Percentiles rank a stretch among this genome's conserved stretches.
These are phyloP conservation scores for Zasmidium angulare DNA, from an alignment of 2,329 filamentous ascomycete species.

Conservation along the genomic window DNA sequence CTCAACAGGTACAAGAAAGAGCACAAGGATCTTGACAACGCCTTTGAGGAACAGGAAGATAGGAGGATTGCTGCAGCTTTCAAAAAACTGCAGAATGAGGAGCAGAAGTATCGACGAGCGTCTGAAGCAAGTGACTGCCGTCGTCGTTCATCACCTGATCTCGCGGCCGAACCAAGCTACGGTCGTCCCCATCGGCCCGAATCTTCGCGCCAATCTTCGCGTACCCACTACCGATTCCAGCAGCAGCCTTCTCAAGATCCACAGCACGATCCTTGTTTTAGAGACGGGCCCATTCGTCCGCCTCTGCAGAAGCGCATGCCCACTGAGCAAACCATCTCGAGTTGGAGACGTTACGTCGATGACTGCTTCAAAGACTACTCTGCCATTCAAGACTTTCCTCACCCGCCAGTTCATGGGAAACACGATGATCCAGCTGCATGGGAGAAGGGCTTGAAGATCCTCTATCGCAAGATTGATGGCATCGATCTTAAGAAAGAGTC, in stretches of 20 bases:
- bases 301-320: not conserved
- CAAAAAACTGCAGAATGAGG: not conserved
- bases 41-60: not conserved
- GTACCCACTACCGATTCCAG: not conserved
- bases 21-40: not conserved
- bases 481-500: conserved; percentile 3
- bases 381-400: conserved; percentile 4
- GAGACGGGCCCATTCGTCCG: not conserved
- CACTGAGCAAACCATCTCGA: not conserved
- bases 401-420: not conserved
- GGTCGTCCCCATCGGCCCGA: not conserved
- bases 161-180: not conserved
- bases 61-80: not conserved
- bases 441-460: not conserved
- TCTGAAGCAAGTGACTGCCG: not conserved
- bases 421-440: not conserved
- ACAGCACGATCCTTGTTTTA: not conserved
- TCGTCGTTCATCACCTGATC: not conserved
- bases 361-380: conserved; percentile 11
- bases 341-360: conserved; percentile 2
- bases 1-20: not conserved
- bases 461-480: not conserved
- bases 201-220: not conserved
- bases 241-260: not conserved
- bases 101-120: not conserved